Evolutionary conservation across 805 yeast species (phyloP), one percentile per base, ranked within the genome.

Genomic region (Candida tammaniensis): DNA sequence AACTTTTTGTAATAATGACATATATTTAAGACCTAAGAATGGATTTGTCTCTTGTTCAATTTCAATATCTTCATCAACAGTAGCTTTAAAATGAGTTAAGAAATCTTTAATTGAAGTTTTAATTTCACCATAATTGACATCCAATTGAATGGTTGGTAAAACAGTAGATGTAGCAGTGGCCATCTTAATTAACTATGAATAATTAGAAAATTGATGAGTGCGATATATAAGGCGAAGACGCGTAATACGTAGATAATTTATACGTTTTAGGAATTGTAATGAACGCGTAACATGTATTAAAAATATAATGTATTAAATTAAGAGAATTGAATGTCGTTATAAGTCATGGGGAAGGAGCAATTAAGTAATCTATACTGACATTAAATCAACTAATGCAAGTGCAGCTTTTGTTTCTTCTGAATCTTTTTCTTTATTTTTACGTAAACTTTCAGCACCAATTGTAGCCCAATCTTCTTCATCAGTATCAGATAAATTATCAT

Each of bases 401-500:
- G 80, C 81, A 2, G 86, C 86, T 37, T 74, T 74, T 7, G 44
- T 40, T 19, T 43, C 48, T 13, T 40, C 39, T 7, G 16, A 18
- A 51, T 75, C 78, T 70, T 22, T 52, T 57, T 30, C 51, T 48
- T 29, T 34, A 29, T 33, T 36, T 40, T 49, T 61, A 29, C 85
- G 64, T 36, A 87, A 63, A 27, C 76, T 65, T 24, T 75, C 81
- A 0, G 96, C 88, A 1, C 97, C 97, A 35, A 89, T 82, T 0
- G 87, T 64, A 42, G 80, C 84, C 98, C 98, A 91, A 59, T 91
- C 98, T 59, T 91, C 98, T 53, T 91, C 98, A 57, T 91, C 98
- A 0, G 98, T 91, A 51, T 86, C 95, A 27, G 80, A 72, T 16
- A 30, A 19, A 12, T 27, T 17, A 15, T 29, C 31, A 21, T 27